Conservation (phyloP, 1,139 yeast genomes). For the Candida gigantensis region DNA sequence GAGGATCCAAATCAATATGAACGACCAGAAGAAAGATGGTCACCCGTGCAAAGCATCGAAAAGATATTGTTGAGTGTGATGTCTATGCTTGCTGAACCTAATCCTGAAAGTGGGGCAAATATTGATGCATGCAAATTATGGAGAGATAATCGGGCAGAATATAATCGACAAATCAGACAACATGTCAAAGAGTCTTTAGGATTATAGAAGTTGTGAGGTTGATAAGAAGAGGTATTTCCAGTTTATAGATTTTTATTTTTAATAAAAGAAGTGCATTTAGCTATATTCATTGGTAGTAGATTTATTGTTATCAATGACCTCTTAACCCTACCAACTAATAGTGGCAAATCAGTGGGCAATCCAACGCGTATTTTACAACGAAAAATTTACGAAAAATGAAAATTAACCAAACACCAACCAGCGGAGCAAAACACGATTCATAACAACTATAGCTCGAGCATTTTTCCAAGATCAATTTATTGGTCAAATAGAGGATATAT, state of each 20-base stretch:
- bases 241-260: not conserved
- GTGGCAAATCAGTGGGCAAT: too few species aligned
- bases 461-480: too few species aligned
- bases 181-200: slow-evolving; percentile 73
- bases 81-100: slow-evolving; percentile 97
- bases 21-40: slow-evolving; percentile 94
- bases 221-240: not conserved
- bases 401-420: too few species aligned
- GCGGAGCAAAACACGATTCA: too few species aligned
- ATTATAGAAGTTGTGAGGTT: slow-evolving; percentile 27
- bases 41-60: slow-evolving; percentile 95
- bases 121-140: slow-evolving; percentile 95
- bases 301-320: too few species aligned
- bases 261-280: too few species aligned
- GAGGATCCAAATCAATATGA: slow-evolving; percentile 97
- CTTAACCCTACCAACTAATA: too few species aligned
- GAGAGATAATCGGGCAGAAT: slow-evolving; percentile 78
- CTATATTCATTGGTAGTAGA: too few species aligned
- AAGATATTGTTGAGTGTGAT: slow-evolving; percentile 88
- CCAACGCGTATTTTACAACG: too few species aligned
- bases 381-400: too few species aligned
- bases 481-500: too few species aligned
- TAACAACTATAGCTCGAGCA: too few species aligned
- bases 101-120: slow-evolving; percentile 94
- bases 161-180: slow-evolving; percentile 59